Percentiles rank a stretch among this genome's conserved stretches.
phyloP scores from a whole-genome alignment of 352 stramenopile species.

The Blastocystis sp. region DNA sequence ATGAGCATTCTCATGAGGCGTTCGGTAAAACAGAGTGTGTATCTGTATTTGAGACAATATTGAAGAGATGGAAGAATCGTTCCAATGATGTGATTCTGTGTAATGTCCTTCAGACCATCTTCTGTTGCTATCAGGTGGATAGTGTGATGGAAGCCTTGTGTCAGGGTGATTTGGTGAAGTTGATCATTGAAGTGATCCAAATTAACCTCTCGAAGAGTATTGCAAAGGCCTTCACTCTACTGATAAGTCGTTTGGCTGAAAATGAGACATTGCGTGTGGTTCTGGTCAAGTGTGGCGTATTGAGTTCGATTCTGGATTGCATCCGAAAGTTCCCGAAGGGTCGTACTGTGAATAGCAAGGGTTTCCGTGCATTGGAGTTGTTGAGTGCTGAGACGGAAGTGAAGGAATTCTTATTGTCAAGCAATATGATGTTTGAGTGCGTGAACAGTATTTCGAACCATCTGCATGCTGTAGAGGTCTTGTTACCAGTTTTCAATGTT shows the following conservation, averaged over 20 bases:
- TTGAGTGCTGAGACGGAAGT: neutral
- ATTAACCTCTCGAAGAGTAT: conserved; percentile 24
- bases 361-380: conserved; percentile 37
- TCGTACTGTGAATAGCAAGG: conserved; percentile 39
- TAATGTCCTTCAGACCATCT: conserved; percentile 30
- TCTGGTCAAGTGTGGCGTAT: neutral
- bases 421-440: conserved; percentile 37
- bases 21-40: conserved; percentile 25
- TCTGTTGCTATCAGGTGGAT: conserved; percentile 20
- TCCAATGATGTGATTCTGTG: conserved; percentile 48
- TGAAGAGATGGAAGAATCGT: conserved; percentile 6
- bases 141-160: neutral
- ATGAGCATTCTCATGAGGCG: conserved; percentile 6
- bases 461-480: neutral
- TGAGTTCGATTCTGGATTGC: conserved; percentile 15
- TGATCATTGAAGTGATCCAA: conserved; percentile 27
- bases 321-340: conserved; percentile 40
- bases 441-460: conserved; percentile 34
- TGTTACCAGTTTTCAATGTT: conserved; percentile 6
- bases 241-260: conserved; percentile 42
- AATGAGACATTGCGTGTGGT: conserved; percentile 24
- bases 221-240: conserved; percentile 43
- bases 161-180: neutral
- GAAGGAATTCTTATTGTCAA: conserved; percentile 17
- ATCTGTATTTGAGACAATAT: neutral